Base-by-base conservation (phyloP, 2,329 filamentous ascomycete genomes). In the Phoma sp. region DNA sequence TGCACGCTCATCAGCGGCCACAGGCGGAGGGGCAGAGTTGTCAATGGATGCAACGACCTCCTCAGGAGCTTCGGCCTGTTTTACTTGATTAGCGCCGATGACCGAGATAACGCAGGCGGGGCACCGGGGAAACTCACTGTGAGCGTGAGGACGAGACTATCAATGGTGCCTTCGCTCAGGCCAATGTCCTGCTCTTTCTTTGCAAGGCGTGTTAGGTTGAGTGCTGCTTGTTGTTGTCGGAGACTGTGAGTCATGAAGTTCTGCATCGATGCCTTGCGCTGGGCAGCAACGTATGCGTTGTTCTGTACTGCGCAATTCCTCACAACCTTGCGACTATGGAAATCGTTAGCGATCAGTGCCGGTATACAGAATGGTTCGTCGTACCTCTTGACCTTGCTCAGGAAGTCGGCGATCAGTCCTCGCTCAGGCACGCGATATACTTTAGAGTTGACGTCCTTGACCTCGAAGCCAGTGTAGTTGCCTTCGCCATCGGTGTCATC, bases 221-320 rank as follows among this genome's bases (percentile, higher is more conserved):
- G 80, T 4, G 86, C 87, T 38, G 86, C 82, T 68, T 90, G 87
- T 68, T 88, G 83, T 71, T 90, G 85, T 47, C 83, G 80, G 19
- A 90, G 62, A 31, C 72, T 59, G 43, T 67, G 70, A 57, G 64
- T 64, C 35, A 69, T 58, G 46, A 73, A 71, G 37, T 65, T 55
- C 50, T 71, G 61, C 58, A 70, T 65, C 24, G 66, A 64, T 29
- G 60, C 54, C 50, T 68, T 64, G 59, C 62, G 67, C 45, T 63
- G 64, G 37, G 46, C 46, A 51, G 46, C 46, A 55, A 38, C 12
- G 43, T 40, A 9, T 36, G 41, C 45, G 25, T 39, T 38, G 24
- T 63, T 59, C 39, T 43, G 61, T 35, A 57, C 51, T 39, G 58
- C 54, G 15, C 51, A 36, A 29, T 62, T 41, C 59, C 69, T 67